Conservation (phyloP, 345 rosid species). For the Dovyalis caffra region DNA sequence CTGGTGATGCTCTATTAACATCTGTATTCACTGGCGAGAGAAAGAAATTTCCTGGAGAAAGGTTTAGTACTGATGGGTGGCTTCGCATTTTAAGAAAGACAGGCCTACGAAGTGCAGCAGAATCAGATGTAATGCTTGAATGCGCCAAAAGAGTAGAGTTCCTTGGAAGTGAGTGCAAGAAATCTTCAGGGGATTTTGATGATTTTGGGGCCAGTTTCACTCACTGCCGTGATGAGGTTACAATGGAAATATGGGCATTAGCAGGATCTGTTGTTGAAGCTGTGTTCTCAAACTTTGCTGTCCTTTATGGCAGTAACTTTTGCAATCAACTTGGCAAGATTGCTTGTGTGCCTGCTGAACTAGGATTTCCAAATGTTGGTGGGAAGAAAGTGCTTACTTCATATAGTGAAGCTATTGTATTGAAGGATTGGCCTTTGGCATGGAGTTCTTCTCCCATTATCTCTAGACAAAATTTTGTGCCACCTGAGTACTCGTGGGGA, state of each 20-base stretch:
- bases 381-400: constrained; percentile 83
- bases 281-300: constrained; percentile 75
- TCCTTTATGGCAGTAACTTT: constrained; percentile 70
- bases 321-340: constrained; percentile 74
- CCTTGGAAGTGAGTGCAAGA: constrained; percentile 63
- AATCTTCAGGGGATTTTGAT: constrained; percentile 44
- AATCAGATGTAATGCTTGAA: constrained; percentile 82
- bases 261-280: constrained; percentile 89
- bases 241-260: constrained; percentile 65
- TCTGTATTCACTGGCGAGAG: constrained; percentile 85
- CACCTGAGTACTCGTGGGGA: constrained; percentile 88
- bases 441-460: constrained; percentile 88
- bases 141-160: constrained; percentile 78
- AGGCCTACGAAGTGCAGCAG: constrained; percentile 70
- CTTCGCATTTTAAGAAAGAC: constrained; percentile 75
- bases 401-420: constrained; percentile 67
- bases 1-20: constrained; percentile 70
- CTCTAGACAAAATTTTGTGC: constrained; percentile 67
- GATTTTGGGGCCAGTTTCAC: constrained; percentile 51
- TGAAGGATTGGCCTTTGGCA: constrained; percentile 90
- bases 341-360: constrained; percentile 83
- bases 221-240: constrained; percentile 50
- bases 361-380: constrained; percentile 70
- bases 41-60: constrained; percentile 89
- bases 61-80: constrained; percentile 80